Evolutionary conservation across 177 flowering plant genomes (phyloP), one percentile per base, ranked within the genome.

Genomic region (Tripterygium wilfordii): DNA sequence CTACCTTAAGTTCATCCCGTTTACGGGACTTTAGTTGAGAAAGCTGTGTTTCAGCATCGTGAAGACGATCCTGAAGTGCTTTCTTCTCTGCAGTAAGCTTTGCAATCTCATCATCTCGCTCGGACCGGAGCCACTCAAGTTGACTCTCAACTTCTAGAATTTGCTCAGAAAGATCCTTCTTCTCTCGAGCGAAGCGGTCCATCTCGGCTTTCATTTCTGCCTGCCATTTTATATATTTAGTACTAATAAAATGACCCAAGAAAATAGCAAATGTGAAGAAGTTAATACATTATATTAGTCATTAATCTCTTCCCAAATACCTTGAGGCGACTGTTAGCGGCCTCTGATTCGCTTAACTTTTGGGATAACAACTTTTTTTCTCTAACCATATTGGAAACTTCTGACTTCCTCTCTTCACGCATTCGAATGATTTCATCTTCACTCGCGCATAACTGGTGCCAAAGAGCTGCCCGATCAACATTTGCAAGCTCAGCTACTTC

Each of bases 1-100:
- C 28, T 68, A 94, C 99, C 96, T 94, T 94, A 48, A 94, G 55
- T 58, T 94, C 99, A 71, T 94, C 99, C 33, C 96, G 89, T 62
- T 94, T 90, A 27, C 99, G 79, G 19, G 97, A 78, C 60, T 83
- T 89, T 57, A 89, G 65, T 51, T 89, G 97, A 48, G 85, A 64
- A 49, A 94, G 77, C 49, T 89, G 97, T 31, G 83, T 43, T 58
- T 94, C 99, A 32, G 90, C 83, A 71, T 90, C 99, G 71, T 85
- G 83, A 41, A 94, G 80, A 60, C 88, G 97, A 51, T 94, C 97
- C 58, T 81, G 97, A 51, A 90, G 75, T 56, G 59, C 62, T 66
- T 79, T 94, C 53, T 83, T 94, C 57, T 94, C 99, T 13, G 83
- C 56, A 16, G 63, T 59, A 18, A 85, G 80, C 64, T 87, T 94